A percentile compares a stretch with the other conserved stretches of the same genome.
These are phyloP conservation scores for Zygosaccharomyces pseudorouxii DNA, from an alignment of 805 yeast species.

Conservation along the genomic window DNA sequence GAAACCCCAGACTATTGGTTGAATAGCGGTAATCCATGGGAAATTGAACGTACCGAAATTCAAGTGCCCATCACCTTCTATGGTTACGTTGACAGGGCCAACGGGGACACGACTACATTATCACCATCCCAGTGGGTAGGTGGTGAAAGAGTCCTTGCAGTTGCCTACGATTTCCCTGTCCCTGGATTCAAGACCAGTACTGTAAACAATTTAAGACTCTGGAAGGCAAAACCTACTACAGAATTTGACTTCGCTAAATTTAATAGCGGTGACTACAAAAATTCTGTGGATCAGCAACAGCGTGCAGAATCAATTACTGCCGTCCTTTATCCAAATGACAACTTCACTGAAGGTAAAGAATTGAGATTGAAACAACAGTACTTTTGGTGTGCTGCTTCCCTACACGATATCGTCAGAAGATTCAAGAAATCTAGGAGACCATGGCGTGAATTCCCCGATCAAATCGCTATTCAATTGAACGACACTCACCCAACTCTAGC, in stretches of 20 bases:
- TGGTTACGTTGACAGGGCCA: constrained; percentile 63
- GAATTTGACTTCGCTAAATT: constrained; percentile 90
- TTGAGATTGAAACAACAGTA: constrained; percentile 91
- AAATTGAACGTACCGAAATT: constrained; percentile 78
- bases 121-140: constrained; percentile 72
- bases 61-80: constrained; percentile 87
- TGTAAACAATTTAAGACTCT: constrained; percentile 83
- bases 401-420: constrained; percentile 85
- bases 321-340: constrained; percentile 90
- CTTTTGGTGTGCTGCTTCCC: constrained; percentile 94
- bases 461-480: constrained; percentile 86
- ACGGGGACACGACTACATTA: constrained; percentile 47
- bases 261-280: constrained; percentile 84
- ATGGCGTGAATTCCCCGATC: constrained; percentile 80
- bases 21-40: constrained; percentile 89
- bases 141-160: constrained; percentile 84
- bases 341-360: constrained; percentile 86
- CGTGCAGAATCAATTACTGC: constrained; percentile 90
- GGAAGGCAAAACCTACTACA: constrained; percentile 86
- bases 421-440: constrained; percentile 72
- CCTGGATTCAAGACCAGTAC: constrained; percentile 83
- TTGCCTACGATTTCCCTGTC: constrained; percentile 86
- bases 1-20: constrained; percentile 95
- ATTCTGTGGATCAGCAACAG: constrained; percentile 80
- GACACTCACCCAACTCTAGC: constrained; percentile 95